Percentiles rank a stretch among this genome's conserved stretches.
phyloP scores from a whole-genome alignment of 225 moss, liverwort and hornwort genomes.

The Marchantia paleacea region DNA sequence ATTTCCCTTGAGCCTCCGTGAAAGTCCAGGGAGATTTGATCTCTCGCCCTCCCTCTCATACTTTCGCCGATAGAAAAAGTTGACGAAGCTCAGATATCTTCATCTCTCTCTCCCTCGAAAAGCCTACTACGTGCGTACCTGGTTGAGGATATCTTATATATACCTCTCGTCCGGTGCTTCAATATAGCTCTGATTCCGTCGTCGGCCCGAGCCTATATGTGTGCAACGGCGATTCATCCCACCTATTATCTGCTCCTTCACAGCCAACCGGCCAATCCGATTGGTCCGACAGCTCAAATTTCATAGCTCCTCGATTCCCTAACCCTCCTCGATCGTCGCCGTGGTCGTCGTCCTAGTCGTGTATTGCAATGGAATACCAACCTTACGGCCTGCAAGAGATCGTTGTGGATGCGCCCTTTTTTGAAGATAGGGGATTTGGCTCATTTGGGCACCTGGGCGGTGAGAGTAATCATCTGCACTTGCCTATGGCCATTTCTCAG shows the following conservation, averaged over 20 bases:
- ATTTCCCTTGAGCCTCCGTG: background rate
- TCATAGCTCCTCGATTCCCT: background rate
- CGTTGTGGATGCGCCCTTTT: slow-evolving; percentile 17
- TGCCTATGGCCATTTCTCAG: slow-evolving; percentile 23
- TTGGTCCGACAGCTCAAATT: background rate
- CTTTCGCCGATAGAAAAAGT: background rate
- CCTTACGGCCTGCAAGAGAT: slow-evolving; percentile 20
- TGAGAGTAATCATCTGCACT: slow-evolving; percentile 8
- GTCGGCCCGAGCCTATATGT: background rate
- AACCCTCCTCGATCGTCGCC: background rate
- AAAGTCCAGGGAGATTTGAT: background rate
- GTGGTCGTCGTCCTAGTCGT: background rate
- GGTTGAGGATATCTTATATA: no score
- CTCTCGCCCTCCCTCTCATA: background rate
- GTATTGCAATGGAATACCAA: slow-evolving; percentile 30
- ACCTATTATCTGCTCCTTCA: background rate
- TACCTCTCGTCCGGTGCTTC: no score
- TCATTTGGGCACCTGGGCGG: slow-evolving; percentile 14
- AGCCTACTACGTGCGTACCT: no score
- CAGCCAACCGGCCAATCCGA: background rate
- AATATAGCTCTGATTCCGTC: no score
- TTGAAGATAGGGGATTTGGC: slow-evolving; percentile 31
- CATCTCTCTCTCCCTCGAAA: background rate
- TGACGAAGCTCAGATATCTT: background rate
- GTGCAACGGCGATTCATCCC: background rate